Conservation (phyloP, 1,284 basidiomycete genomes). For the Microbotryomycetes sp. region DNA sequence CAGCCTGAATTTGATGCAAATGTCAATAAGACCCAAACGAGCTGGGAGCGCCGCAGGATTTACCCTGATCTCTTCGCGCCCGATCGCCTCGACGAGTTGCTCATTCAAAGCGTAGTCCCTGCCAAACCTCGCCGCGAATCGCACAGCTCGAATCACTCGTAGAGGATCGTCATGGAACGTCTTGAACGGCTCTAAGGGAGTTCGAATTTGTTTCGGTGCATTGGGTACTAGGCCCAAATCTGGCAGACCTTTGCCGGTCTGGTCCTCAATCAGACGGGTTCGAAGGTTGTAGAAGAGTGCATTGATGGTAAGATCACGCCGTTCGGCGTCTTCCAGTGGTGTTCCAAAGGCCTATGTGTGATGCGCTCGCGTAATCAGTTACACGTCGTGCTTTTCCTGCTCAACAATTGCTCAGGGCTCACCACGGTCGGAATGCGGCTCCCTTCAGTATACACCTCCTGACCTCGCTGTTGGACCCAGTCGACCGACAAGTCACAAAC, state of each 20-base stretch:
- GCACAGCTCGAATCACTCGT: constrained; percentile 78
- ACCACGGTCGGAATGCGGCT: constrained; percentile 85
- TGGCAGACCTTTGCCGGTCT: constrained; percentile 72
- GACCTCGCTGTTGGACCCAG: constrained; percentile 88
- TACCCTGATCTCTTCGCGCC: constrained; percentile 65
- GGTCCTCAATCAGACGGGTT: constrained; percentile 79
- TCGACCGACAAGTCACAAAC: constrained; percentile 82
- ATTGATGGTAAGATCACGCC: constrained; percentile 94
- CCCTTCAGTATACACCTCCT: constrained; percentile 74
- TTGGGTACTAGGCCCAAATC: constrained; percentile 62
- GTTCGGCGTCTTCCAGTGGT: constrained; percentile 79
- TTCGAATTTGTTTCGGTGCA: constrained; percentile 55
- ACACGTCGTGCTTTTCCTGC: too few species aligned
- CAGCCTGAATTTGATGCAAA: constrained; percentile 50
- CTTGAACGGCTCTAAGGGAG: constrained; percentile 75
- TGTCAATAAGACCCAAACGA: neutral
- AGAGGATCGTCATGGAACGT: constrained; percentile 95
- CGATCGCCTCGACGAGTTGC: constrained; percentile 62
- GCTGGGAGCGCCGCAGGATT: constrained; percentile 9
- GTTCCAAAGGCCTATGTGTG: constrained; percentile 74
- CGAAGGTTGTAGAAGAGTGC: constrained; percentile 95
- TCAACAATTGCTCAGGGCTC: too few species aligned
- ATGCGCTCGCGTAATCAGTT: too few species aligned
- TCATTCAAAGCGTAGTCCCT: constrained; percentile 61
- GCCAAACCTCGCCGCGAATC: constrained; percentile 85